Conservation (phyloP, 202 grass and related monocot genomes). For the Cymbopogon flexuosus region DNA sequence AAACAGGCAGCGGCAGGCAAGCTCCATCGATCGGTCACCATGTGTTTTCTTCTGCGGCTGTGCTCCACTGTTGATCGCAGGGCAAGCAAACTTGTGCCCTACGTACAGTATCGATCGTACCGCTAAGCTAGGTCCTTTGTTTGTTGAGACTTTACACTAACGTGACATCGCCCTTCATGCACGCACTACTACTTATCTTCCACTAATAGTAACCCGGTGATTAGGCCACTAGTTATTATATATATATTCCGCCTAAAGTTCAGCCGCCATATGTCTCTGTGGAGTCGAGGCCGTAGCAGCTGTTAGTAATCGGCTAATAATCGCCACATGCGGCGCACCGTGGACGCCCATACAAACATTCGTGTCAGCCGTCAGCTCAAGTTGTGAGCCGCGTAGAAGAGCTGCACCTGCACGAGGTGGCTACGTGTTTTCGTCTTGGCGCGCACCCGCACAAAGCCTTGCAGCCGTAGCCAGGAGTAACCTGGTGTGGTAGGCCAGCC, state of each 20-base stretch:
- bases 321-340: background rate
- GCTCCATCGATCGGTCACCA: background rate
- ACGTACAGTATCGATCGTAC: background rate
- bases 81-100: background rate
- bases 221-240: too few species aligned
- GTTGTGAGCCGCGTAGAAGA: background rate
- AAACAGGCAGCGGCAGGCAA: background rate
- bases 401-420: background rate
- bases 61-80: background rate
- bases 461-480: background rate
- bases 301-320: background rate
- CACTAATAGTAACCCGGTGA: too few species aligned
- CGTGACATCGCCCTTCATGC: slow-evolving; percentile 15
- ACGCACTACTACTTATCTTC: background rate
- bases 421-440: slow-evolving; percentile 19
- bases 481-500: background rate
- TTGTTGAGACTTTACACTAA: slow-evolving; percentile 29
- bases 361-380: background rate
- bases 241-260: background rate
- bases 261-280: too few species aligned
- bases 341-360: background rate
- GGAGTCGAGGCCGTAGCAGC: too few species aligned
- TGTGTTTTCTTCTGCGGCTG: background rate
- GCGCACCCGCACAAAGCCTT: background rate
- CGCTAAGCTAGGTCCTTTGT: background rate